Percentiles rank a stretch among this genome's conserved stretches.
Conservation (phyloP, 208 protist species). For the Leishmania gerbilli region DNA sequence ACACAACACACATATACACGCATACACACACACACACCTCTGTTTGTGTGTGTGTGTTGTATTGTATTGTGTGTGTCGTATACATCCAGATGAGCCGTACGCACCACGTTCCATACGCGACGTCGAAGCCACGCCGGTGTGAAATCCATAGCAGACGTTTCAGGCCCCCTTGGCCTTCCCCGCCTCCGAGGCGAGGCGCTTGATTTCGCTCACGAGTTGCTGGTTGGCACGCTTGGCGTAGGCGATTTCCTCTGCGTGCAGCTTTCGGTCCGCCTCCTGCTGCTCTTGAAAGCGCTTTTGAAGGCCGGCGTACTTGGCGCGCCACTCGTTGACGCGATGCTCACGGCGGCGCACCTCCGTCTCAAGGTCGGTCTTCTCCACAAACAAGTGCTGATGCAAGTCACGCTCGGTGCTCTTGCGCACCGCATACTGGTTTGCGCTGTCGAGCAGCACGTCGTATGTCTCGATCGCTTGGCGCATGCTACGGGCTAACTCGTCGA, state of each 20-base stretch:
- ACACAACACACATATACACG: too few relatives aligned
- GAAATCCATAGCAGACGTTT: background rate
- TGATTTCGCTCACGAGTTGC: conserved; percentile 90
- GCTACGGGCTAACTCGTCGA: conserved; percentile 58
- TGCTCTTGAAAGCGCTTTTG: conserved; percentile 87
- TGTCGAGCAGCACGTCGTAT: conserved; percentile 88
- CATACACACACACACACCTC: background rate
- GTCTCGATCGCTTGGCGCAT: conserved; percentile 77
- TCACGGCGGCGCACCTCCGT: conserved; percentile 87
- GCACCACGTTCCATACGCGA: too few relatives aligned
- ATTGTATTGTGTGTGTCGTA: background rate
- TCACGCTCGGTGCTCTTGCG: conserved; percentile 90
- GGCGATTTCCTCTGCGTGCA: conserved; percentile 87
- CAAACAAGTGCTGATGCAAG: conserved; percentile 63
- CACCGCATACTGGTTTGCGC: conserved; percentile 81
- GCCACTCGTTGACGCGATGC: conserved; percentile 85
- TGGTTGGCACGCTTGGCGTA: conserved; percentile 87
- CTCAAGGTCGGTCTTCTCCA: conserved; percentile 66
- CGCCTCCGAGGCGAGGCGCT: conserved; percentile 65
- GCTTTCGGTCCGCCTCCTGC: conserved; percentile 54
- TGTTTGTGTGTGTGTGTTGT: too few relatives aligned
- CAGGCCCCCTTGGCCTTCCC: conserved; percentile 44
- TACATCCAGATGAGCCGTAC: conserved; percentile 2
- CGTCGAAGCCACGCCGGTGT: background rate
- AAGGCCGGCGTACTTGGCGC: conserved; percentile 79